Evolutionary conservation across 208 protist genomes (phyloP), one percentile per base, ranked within the genome.

Genomic region (Entamoeba invadens): DNA sequence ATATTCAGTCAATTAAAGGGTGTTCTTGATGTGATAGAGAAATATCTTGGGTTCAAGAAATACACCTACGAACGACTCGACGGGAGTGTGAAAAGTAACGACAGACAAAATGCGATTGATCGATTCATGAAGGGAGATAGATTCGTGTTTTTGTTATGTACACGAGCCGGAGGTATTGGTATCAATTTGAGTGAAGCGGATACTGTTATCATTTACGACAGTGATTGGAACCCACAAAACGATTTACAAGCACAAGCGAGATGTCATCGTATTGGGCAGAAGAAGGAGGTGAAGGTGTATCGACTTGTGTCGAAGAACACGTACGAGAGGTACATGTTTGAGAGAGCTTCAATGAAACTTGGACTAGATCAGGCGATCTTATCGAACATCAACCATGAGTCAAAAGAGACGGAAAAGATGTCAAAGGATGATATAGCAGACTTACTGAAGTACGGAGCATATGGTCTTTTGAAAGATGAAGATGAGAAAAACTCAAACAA

Each of bases 191-290:
- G 91, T 4, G 92, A 94, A 46, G 95, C 96, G n/a, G 94, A 96
- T 87, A 96, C 93, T 45, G 98, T 98, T 38, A 97, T 99, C 93
- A 96, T 99, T 50, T 98, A 97, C 96, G 98, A 99, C 94, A 95
- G 96, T 3, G 98, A 99, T 95, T 99, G 98, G 97, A 99, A 99
- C 95, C 98, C 98, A 25, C 98, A 99, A 94, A 97, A 98, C 47
- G 98, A 99, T 95, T 96, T 98, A 18, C 98, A 99, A 92, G 98
- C 98, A 42, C 99, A 98, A 97, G 98, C 99, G 91, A 45, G 95
- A 72, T 94, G 94, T 92, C 95, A 96, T 93, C 1, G 95, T 45
- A 50, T 96, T 45, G 95, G 95, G 31, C 93, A 96, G 92, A 94
- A 38, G 46, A 97, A 96, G 8, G 57, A 95, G 77, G 96, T 97